Evolutionary conservation across 2,329 filamentous ascomycete species (phyloP), one percentile per base, ranked within the genome.

Genomic region (Sordariomycetes sp.): DNA sequence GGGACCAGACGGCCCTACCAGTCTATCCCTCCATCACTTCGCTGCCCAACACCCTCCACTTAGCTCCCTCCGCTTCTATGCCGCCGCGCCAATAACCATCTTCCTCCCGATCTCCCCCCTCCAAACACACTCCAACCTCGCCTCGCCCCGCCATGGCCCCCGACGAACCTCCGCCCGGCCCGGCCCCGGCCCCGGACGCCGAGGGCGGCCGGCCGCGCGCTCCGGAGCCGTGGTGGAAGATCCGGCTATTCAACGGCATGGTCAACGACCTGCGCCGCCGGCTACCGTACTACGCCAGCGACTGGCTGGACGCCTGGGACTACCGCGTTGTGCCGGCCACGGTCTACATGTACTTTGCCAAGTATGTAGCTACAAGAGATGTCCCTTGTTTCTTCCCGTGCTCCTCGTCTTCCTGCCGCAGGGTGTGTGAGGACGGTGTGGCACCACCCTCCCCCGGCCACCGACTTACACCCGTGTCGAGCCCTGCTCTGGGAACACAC

Each of bases 291-390:
- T 96, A 94, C 68, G 76, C 74, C 72, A 92, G 87, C 70, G 90
- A 96, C 71, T 95, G 88, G 88, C 76, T 69, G 20, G 90, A 96
- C 74, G 90, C 90, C 1, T 94, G 89, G 89, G 88, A 95, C 68
- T 96, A 96, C 74, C 83, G 90, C 58, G 89, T 96, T 50, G 80
- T 96, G 46, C 90, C 90, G 1, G 89, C 89, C 18, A 95, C 90
- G 11, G 76, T 95, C 34, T 95, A 95, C 72, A 96, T 95, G 89
- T 96, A 94, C 75, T 96, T 95, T 79, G 90, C 90, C 62, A 95
- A 95, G 89, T 93, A 57, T 28, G 55, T 34, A 34, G 37, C 35
- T 24, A 14, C 37, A 32, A 54, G 79, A 61, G 77, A 63, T 22
- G 55, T 24, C 24, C 1, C 22, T 11, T 6, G 58, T 32, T 51